phyloP scores from a whole-genome alignment of 192 early-diverging fungal genomes.

The Entomortierella beljakovae region DNA sequence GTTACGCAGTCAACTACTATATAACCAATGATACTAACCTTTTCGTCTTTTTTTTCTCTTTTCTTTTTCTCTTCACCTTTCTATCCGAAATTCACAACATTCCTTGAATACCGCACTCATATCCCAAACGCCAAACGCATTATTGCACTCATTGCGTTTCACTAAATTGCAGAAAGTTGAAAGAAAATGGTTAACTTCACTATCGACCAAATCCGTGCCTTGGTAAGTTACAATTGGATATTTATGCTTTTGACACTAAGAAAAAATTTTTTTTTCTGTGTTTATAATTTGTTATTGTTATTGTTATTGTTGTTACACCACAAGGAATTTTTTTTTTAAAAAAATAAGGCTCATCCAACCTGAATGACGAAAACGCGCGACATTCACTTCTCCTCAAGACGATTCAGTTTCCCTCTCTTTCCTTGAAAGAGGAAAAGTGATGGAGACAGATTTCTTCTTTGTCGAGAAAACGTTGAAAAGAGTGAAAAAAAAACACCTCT shows the following conservation, averaged over 20 bases:
- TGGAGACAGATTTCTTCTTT: too few species aligned
- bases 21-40: conserved; percentile 21
- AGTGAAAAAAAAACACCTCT: too few species aligned
- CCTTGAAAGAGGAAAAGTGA: too few species aligned
- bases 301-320: too few species aligned
- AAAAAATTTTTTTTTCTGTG: conserved; percentile 7
- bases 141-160: background rate
- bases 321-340: too few species aligned
- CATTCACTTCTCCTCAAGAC: too few species aligned
- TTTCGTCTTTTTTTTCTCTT: conserved; percentile 12
- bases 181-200: conserved; percentile 62
- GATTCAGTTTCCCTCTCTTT: too few species aligned
- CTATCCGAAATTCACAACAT: background rate
- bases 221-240: conserved; percentile 29
- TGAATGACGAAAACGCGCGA: too few species aligned
- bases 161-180: conserved; percentile 35
- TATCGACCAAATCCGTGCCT: conserved; percentile 64
- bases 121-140: background rate
- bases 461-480: too few species aligned
- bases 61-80: conserved; percentile 24
- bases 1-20: conserved; percentile 35
- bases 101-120: background rate
- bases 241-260: background rate
- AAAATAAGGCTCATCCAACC: too few species aligned
- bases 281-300: background rate